These are phyloP conservation scores for Ceratocystis diversiconidia DNA, from an alignment of 2,329 filamentous ascomycete species.

Conservation along the genomic window DNA sequence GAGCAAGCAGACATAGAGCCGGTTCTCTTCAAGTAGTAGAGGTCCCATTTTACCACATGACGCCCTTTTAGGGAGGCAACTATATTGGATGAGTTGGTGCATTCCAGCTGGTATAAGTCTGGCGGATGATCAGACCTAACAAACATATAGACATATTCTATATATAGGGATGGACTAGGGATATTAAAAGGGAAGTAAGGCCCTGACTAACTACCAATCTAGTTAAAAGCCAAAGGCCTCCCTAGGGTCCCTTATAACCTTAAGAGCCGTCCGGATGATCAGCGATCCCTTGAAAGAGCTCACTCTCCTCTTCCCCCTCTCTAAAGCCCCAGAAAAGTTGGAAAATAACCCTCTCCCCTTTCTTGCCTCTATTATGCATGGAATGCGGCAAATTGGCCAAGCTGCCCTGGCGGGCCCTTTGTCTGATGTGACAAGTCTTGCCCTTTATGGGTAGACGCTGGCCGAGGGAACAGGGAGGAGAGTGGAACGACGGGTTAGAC, in stretches of 20 bases:
- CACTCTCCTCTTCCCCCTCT: no score
- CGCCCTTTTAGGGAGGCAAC: neutral
- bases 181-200: neutral
- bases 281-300: neutral
- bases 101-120: neutral
- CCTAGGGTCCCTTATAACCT: neutral
- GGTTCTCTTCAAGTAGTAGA: neutral
- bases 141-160: neutral
- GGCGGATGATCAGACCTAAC: neutral
- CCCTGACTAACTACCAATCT: conserved; percentile 1
- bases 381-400: neutral
- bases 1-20: neutral
- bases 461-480: neutral
- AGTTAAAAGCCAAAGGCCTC: neutral
- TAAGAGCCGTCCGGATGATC: neutral
- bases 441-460: neutral
- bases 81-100: neutral
- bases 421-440: neutral
- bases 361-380: neutral
- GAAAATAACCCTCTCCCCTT: neutral
- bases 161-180: conserved; percentile 5
- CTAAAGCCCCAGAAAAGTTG: neutral
- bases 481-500: neutral
- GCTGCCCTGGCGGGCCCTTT: neutral
- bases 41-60: neutral